A percentile compares a stretch with the other conserved stretches of the same genome.
Conservation (phyloP, 2,329 filamentous ascomycete species). For the Talaromyces sp. region DNA sequence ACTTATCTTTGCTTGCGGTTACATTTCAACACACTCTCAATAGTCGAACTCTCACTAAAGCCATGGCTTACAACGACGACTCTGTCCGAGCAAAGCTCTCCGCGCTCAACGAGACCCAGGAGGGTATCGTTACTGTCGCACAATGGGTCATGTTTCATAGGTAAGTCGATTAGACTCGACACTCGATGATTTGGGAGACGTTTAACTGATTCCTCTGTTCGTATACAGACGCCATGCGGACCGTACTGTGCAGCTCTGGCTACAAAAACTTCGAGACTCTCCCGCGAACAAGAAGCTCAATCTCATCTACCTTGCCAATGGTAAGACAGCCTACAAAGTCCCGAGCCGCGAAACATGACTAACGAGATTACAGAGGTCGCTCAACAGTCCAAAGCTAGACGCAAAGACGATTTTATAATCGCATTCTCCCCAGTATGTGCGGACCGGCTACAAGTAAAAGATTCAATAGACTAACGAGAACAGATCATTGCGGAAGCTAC, state of each 20-base stretch:
- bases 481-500: conserved; percentile 85
- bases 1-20: not conserved
- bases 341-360: conserved; percentile 22
- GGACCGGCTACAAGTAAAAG: not conserved
- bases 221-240: conserved; percentile 78
- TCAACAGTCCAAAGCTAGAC: conserved; percentile 89
- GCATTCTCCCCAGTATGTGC: conserved; percentile 73
- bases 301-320: conserved; percentile 91
- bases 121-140: conserved; percentile 91
- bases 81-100: conserved; percentile 92
- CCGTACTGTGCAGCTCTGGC: conserved; percentile 86
- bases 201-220: not conserved
- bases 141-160: conserved; percentile 99
- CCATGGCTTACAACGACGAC: conserved; percentile 94
- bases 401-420: conserved; percentile 87
- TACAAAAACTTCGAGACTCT: conserved; percentile 84
- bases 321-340: conserved; percentile 50
- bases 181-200: not conserved
- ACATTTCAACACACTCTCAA: not conserved
- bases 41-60: conserved; percentile 19
- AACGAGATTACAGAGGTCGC: conserved; percentile 69
- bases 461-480: conserved; percentile 26
- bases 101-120: conserved; percentile 93
- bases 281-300: conserved; percentile 82
- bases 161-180: conserved; percentile 52